Conservation (phyloP, 2,329 filamentous ascomycete species). For the Cadophora luteo-olivacea region DNA sequence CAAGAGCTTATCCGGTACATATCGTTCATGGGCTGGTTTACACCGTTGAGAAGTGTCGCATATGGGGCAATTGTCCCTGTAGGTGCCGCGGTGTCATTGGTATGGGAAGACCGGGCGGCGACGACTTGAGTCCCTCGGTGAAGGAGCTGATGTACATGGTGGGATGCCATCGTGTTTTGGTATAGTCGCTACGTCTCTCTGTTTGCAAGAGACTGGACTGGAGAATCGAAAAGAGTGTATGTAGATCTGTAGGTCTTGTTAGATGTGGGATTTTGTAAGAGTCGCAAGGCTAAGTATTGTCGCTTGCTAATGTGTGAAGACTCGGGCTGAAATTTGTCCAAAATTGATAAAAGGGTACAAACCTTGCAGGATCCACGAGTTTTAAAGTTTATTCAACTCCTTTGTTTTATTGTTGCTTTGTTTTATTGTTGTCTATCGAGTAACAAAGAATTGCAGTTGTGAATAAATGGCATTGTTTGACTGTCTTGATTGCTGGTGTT, state of each 20-base stretch:
- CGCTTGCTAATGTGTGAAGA: slow-evolving; percentile 16
- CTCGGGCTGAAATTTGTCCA: neutral
- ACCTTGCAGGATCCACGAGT: slow-evolving; percentile 5
- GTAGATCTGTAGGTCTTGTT: slow-evolving; percentile 23
- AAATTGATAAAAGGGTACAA: slow-evolving; percentile 14
- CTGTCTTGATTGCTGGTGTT: slow-evolving; percentile 17
- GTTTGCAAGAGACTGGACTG: slow-evolving; percentile 12
- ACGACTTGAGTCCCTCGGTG: slow-evolving; percentile 3
- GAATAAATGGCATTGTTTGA: slow-evolving; percentile 36
- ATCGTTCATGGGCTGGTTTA: slow-evolving; percentile 64
- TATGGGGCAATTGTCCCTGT: slow-evolving; percentile 61
- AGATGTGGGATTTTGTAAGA: slow-evolving; percentile 15
- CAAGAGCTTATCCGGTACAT: slow-evolving; percentile 63
- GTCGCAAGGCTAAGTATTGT: slow-evolving; percentile 5
- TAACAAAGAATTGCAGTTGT: slow-evolving; percentile 28
- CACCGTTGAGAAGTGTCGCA: slow-evolving; percentile 62
- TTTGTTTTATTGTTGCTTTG: slow-evolving; percentile 11
- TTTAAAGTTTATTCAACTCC: slow-evolving; percentile 20
- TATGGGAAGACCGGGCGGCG: slow-evolving; percentile 1
- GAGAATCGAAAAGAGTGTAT: slow-evolving; percentile 17
- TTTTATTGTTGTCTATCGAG: slow-evolving; percentile 32
- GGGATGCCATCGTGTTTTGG: slow-evolving; percentile 15
- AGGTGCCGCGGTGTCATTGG: slow-evolving; percentile 31
- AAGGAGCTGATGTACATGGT: slow-evolving; percentile 14
- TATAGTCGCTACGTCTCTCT: slow-evolving; percentile 3